Conservation (phyloP, 1,139 yeast species). For the Candida tropicalis region DNA sequence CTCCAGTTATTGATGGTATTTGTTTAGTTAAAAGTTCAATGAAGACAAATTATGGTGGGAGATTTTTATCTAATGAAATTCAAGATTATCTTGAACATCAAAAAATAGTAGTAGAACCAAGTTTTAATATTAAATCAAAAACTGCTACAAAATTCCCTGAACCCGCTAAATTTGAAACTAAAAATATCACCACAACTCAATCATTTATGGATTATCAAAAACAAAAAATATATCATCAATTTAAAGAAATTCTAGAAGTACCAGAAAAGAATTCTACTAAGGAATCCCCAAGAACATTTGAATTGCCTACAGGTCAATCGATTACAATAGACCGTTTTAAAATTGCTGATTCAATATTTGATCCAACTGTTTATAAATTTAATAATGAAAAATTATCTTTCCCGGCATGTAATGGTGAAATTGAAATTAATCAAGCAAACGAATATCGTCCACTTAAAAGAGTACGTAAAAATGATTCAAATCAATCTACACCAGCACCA, state of each 20-base stretch:
- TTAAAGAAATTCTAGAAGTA: constrained; percentile 67
- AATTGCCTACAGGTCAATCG: constrained; percentile 71
- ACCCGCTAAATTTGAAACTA: constrained; percentile 31
- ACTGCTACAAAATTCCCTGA: constrained; percentile 37
- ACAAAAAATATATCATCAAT: constrained; percentile 51
- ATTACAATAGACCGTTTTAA: constrained; percentile 59
- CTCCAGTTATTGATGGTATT: constrained; percentile 94
- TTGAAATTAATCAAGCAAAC: constrained; percentile 41
- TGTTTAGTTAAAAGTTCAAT: constrained; percentile 73
- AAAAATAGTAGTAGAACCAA: constrained; percentile 19
- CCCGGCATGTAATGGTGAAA: constrained; percentile 40
- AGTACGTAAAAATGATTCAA: constrained; percentile 47
- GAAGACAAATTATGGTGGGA: constrained; percentile 70
- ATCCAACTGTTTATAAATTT: constrained; percentile 52
- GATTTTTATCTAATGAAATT: constrained; percentile 52
- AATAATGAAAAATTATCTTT: constrained; percentile 28
- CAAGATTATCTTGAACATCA: constrained; percentile 23
- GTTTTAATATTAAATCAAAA: constrained; percentile 37
- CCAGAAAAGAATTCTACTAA: constrained; percentile 39
- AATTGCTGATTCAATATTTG: constrained; percentile 76
- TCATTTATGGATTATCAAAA: constrained; percentile 41
- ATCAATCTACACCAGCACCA: constrained; percentile 44
- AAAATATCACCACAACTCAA: constrained; percentile 37
- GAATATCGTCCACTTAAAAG: constrained; percentile 78
- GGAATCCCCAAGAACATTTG: constrained; percentile 54